These are phyloP conservation scores for Suillus sp. DNA, from an alignment of 768 basidiomycete species.

Conservation along the genomic window DNA sequence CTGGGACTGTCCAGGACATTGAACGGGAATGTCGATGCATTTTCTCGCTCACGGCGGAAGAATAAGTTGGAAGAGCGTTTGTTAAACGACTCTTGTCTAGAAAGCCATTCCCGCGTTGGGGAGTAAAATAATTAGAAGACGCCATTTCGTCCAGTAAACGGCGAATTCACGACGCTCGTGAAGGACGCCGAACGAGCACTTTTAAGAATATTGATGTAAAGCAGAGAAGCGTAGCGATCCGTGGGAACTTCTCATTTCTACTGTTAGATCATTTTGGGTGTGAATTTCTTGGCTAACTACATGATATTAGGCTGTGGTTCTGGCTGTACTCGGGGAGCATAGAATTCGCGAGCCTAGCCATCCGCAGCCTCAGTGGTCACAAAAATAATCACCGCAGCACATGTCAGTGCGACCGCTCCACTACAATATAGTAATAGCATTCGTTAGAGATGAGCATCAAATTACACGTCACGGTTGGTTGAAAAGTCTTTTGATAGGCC, in stretches of 20 bases:
- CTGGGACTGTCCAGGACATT: constrained; percentile 58
- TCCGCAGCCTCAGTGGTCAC: background rate
- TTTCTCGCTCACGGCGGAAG: constrained; percentile 69
- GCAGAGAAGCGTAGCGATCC: constrained; percentile 1
- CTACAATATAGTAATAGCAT: background rate
- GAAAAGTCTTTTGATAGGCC: background rate
- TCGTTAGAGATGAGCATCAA: background rate
- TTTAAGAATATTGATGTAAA: constrained; percentile 19
- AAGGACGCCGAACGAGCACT: constrained; percentile 21
- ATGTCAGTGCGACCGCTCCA: background rate
- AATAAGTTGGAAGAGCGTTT: constrained; percentile 49
- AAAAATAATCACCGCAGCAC: constrained; percentile 4
- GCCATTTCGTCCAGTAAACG: constrained; percentile 37
- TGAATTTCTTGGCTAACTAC: background rate
- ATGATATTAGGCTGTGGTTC: too few species aligned
- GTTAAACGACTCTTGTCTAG: constrained; percentile 44
- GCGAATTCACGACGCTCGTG: constrained; percentile 22
- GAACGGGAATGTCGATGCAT: constrained; percentile 47
- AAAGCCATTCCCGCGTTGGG: constrained; percentile 49
- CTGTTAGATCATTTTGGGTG: too few species aligned
- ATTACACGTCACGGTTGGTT: background rate
- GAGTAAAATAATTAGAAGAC: constrained; percentile 50
- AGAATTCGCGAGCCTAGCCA: too few species aligned
- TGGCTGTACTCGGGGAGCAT: too few species aligned
- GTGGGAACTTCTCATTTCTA: constrained; percentile 1